phyloP scores from a whole-genome alignment of 1,284 basidiomycete genomes.

The Ustilago trichophora region DNA sequence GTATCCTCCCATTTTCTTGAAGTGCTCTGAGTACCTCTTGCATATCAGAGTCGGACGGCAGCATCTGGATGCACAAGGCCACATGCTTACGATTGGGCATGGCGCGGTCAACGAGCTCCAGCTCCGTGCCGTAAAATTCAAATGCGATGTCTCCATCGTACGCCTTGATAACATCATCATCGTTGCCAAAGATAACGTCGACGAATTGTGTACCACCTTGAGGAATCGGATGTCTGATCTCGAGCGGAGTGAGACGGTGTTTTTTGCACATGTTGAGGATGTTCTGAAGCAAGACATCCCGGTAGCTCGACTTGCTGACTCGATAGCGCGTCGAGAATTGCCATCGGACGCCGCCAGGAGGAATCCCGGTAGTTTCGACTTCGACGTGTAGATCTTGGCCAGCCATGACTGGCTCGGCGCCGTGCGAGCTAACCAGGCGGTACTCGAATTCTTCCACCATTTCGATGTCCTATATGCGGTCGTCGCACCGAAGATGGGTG shows the following conservation, averaged over 20 bases:
- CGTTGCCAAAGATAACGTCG: conserved; percentile 29
- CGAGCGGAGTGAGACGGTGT: conserved; percentile 18
- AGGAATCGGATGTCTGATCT: conserved; percentile 11
- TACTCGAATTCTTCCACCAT: conserved; percentile 3
- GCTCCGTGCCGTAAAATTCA: conserved; percentile 33
- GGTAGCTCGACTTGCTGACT: conserved; percentile 15
- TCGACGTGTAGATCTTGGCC: conserved; percentile 18
- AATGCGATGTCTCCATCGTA: conserved; percentile 20
- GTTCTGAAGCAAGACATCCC: conserved; percentile 26
- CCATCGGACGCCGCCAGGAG: conserved; percentile 31
- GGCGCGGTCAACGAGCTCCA: conserved; percentile 12
- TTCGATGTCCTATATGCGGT: not conserved
- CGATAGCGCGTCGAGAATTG: conserved; percentile 16
- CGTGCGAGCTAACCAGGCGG: conserved; percentile 13
- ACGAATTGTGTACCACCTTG: conserved; percentile 6
- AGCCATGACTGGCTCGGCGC: conserved; percentile 1
- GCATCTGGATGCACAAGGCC: conserved; percentile 25
- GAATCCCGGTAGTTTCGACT: conserved; percentile 16
- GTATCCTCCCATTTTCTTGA: conserved; percentile 1
- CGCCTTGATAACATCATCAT: conserved; percentile 21
- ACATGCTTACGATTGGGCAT: conserved; percentile 15
- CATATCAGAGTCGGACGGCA: conserved; percentile 11
- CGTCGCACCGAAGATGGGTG: too few relatives aligned
- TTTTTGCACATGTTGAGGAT: conserved; percentile 34
- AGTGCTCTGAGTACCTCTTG: not conserved